Evolutionary conservation across 2,329 filamentous ascomycete genomes (phyloP).

Genomic region (Diaporthe australafricana): DNA sequence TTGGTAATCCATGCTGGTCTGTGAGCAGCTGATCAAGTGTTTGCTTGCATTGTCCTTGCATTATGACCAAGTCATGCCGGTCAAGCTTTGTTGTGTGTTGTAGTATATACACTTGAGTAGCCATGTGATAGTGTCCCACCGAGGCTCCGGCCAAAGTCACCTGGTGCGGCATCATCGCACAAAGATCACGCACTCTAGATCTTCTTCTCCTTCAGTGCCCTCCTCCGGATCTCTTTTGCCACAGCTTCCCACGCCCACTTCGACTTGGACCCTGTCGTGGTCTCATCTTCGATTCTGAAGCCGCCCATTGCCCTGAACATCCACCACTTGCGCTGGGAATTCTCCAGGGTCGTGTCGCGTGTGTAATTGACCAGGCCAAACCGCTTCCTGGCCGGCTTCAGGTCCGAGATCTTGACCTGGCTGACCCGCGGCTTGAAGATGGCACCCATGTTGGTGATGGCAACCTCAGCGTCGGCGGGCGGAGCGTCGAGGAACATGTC

Average conservation of each 20-base stretch:
- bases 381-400: slow-evolving; percentile 46
- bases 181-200: neutral
- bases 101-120: too few species aligned
- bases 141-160: neutral
- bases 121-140: too few species aligned
- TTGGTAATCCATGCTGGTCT: too few species aligned
- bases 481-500: slow-evolving; percentile 62
- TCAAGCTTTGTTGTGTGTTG: too few species aligned
- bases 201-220: neutral
- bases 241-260: slow-evolving; percentile 46
- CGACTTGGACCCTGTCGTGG: slow-evolving; percentile 39
- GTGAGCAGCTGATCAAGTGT: too few species aligned
- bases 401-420: slow-evolving; percentile 48
- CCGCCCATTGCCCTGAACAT: slow-evolving; percentile 49
- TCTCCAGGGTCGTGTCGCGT: slow-evolving; percentile 45
- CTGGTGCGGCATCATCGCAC: neutral
- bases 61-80: too few species aligned
- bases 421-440: slow-evolving; percentile 64
- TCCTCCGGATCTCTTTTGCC: slow-evolving; percentile 6
- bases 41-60: too few species aligned
- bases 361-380: slow-evolving; percentile 54
- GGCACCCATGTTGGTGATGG: slow-evolving; percentile 66
- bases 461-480: slow-evolving; percentile 58
- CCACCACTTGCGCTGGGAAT: slow-evolving; percentile 49
- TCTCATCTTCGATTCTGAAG: slow-evolving; percentile 49